Base-by-base conservation (phyloP, 495 filamentous ascomycete genomes). In the Entonaema liquescens region DNA sequence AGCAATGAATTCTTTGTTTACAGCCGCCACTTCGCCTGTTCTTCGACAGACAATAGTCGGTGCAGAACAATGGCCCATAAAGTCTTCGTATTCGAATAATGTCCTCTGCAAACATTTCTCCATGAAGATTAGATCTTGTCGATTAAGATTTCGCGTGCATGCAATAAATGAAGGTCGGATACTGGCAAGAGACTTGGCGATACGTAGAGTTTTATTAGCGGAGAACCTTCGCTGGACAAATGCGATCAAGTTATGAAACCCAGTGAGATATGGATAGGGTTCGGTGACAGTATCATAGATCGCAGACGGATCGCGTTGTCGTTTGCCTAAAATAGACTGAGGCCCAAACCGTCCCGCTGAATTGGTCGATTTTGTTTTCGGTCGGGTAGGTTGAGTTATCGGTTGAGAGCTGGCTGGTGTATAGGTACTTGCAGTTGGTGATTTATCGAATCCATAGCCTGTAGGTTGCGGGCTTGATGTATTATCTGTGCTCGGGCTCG, bases 31-130 rank as follows among this genome's bases (percentile, higher is more conserved):
- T 77, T 98, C 95, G 17, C 95, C 96, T 1, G 94, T 97, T 35
- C 95, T 89, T 58, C 95, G 87, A 70, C 93, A 97, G 49, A 97
- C 92, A 62, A 99, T 89, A 1, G 93, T 94, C 15, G 95, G 95
- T 23, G 94, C 96, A 36, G 92, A 92, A 65, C 89, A 92, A 53
- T 90, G 88, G 62, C 92, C 90, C 84, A 97, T 92, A 73, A 94
- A 94, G 62, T 95, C 93, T 68, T 98, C 92, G 71, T 97, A 95
- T 74, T 96, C 93, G 77, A 90, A 92, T 12, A 99, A 84, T 1
- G 92, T 94, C 40, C 95, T 91, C 77, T 99, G 95, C 75, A 98
- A 93, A 76, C 92, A 94, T 78, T 96, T 94, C 79, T 99, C 95
- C 92, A 95, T 96, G 80, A 98, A 97, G 23, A 99, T 89, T 19